phyloP scores from a whole-genome alignment of 169 alveolate genomes.

The Plasmodium berghei region DNA sequence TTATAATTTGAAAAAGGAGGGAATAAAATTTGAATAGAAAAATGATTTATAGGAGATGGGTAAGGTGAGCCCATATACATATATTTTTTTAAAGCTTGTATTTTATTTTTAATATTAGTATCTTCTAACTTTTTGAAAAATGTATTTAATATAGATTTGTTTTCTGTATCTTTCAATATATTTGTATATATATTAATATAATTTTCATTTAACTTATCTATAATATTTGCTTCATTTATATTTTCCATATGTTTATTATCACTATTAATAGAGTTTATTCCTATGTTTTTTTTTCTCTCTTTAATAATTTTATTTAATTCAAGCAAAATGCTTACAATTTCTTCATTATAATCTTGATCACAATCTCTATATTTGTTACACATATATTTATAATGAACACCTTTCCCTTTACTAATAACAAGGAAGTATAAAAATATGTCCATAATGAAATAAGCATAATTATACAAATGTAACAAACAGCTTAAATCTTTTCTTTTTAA shows the following conservation, averaged over 20 bases:
- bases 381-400: conserved; percentile 64
- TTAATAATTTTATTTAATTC: conserved; percentile 60
- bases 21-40: conserved; percentile 66
- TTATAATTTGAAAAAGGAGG: conserved; percentile 72
- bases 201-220: conserved; percentile 56
- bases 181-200: conserved; percentile 64
- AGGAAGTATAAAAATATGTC: conserved; percentile 61
- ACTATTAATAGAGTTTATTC: not conserved
- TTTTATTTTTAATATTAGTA: conserved; percentile 47
- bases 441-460: conserved; percentile 48
- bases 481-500: conserved; percentile 55
- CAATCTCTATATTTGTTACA: conserved; percentile 8
- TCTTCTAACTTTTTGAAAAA: conserved; percentile 66
- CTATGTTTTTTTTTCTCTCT: conserved; percentile 33
- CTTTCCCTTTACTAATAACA: conserved; percentile 72
- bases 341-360: conserved; percentile 58
- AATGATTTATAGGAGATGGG: conserved; percentile 76
- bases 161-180: conserved; percentile 21
- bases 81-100: conserved; percentile 51
- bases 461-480: conserved; percentile 68
- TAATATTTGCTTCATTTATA: conserved; percentile 65
- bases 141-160: conserved; percentile 28
- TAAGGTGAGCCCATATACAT: conserved; percentile 55
- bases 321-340: conserved; percentile 41
- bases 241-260: conserved; percentile 20